A percentile compares a stretch with the other conserved stretches of the same genome.
Evolutionary conservation across 2,329 filamentous ascomycete genomes (phyloP).

Genomic region (Aspergillus novoparasiticus): DNA sequence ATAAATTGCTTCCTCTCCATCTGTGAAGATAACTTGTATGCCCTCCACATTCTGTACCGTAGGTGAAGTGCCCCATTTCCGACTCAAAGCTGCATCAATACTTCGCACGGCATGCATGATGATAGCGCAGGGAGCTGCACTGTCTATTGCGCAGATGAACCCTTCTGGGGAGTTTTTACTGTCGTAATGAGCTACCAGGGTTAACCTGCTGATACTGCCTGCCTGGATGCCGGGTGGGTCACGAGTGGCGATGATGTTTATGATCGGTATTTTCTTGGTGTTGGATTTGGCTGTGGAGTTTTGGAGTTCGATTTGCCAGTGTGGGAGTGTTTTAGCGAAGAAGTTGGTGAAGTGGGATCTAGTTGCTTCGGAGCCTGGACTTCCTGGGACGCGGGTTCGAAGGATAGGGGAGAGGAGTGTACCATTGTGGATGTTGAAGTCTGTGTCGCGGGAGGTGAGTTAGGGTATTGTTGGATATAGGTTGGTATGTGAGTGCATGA

Average conservation of each 20-base stretch:
- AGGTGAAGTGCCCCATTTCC: slow-evolving; percentile 67
- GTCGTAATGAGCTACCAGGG: slow-evolving; percentile 91
- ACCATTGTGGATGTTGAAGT: slow-evolving; percentile 77
- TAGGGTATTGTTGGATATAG: slow-evolving; percentile 74
- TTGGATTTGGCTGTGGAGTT: slow-evolving; percentile 70
- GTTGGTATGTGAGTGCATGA: neutral
- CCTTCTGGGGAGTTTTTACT: slow-evolving; percentile 75
- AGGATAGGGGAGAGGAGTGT: slow-evolving; percentile 81
- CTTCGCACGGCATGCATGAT: slow-evolving; percentile 80
- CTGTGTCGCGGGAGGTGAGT: slow-evolving; percentile 66
- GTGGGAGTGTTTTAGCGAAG: slow-evolving; percentile 71
- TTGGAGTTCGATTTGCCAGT: slow-evolving; percentile 79
- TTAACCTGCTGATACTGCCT: slow-evolving; percentile 78
- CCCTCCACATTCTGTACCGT: slow-evolving; percentile 53
- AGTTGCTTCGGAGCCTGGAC: slow-evolving; percentile 69
- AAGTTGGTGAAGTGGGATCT: slow-evolving; percentile 82
- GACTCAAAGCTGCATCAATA: slow-evolving; percentile 75
- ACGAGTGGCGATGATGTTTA: slow-evolving; percentile 79
- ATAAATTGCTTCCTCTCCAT: slow-evolving; percentile 89
- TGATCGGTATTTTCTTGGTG: slow-evolving; percentile 72
- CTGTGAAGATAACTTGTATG: slow-evolving; percentile 83
- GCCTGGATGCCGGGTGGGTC: slow-evolving; percentile 78
- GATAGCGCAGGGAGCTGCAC: slow-evolving; percentile 90
- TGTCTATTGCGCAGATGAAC: slow-evolving; percentile 91
- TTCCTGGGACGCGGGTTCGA: slow-evolving; percentile 85